Conservation (phyloP, 2,329 filamentous ascomycete species). For the Xylaria multiplex region DNA sequence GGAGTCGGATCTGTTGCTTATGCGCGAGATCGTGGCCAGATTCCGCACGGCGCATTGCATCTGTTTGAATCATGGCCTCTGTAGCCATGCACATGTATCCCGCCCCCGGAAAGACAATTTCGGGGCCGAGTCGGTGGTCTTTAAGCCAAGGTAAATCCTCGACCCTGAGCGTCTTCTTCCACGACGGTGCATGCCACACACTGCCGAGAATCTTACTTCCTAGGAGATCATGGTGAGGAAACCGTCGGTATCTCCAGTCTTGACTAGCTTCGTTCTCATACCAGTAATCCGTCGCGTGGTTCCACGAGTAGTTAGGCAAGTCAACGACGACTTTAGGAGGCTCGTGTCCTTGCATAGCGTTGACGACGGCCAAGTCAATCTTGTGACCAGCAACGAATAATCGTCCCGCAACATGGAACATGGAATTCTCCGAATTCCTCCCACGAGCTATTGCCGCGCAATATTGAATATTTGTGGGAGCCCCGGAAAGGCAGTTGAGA, state of each 20-base stretch:
- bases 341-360: conserved; percentile 19
- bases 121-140: not conserved
- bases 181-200: conserved; percentile 23
- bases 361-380: conserved; percentile 37
- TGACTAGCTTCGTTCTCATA: conserved; percentile 37
- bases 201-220: conserved; percentile 36
- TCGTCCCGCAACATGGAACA: conserved; percentile 39
- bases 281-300: conserved; percentile 40
- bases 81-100: conserved; percentile 1
- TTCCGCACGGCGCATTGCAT: not conserved
- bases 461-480: conserved; percentile 14
- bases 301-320: conserved; percentile 43
- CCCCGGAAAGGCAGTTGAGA: conserved; percentile 15
- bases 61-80: conserved; percentile 2
- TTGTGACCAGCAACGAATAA: conserved; percentile 35
- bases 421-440: not conserved
- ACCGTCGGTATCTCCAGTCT: conserved; percentile 37
- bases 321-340: conserved; percentile 31
- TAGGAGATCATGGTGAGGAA: conserved; percentile 34
- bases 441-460: conserved; percentile 34
- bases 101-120: not conserved
- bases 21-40: no score
- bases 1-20: not conserved
- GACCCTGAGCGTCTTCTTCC: not conserved
- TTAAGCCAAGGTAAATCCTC: not conserved